Evolutionary conservation across 108 stramenopile genomes (phyloP).

Genomic region (Fragilaria crotonensis): DNA sequence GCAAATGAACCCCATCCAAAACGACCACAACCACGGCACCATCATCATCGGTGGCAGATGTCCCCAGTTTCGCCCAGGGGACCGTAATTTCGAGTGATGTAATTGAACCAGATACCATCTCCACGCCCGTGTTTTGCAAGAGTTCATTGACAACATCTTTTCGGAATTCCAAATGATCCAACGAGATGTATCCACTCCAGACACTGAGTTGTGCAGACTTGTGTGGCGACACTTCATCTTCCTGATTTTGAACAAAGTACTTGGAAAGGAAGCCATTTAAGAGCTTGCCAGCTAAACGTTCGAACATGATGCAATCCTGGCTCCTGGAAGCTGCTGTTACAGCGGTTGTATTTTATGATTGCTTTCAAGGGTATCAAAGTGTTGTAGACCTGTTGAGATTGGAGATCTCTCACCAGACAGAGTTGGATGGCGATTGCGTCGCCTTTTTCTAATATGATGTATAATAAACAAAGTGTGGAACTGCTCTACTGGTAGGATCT

Average conservation of each 20-base stretch:
- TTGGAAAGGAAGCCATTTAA: conserved; percentile 40
- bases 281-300: conserved; percentile 43
- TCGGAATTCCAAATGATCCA: conserved; percentile 37
- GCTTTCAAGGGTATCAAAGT: no score
- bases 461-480: no score
- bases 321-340: no score
- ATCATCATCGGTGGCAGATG: conserved; percentile 1
- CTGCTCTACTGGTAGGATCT: no score
- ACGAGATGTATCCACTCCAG: conserved; percentile 57
- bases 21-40: conserved; percentile 47
- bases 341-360: no score
- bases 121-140: conserved; percentile 36
- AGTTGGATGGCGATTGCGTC: no score
- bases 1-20: conserved; percentile 40
- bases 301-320: conserved; percentile 38
- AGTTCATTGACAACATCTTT: conserved; percentile 33
- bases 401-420: no score
- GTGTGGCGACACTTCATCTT: neutral
- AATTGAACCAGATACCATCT: conserved; percentile 36
- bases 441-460: no score
- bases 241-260: conserved; percentile 34
- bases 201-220: conserved; percentile 31
- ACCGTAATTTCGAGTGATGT: conserved; percentile 46
- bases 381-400: no score
- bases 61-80: conserved; percentile 49